phyloP scores from a whole-genome alignment of 306 rosid species.

The Glycine latifolia region DNA sequence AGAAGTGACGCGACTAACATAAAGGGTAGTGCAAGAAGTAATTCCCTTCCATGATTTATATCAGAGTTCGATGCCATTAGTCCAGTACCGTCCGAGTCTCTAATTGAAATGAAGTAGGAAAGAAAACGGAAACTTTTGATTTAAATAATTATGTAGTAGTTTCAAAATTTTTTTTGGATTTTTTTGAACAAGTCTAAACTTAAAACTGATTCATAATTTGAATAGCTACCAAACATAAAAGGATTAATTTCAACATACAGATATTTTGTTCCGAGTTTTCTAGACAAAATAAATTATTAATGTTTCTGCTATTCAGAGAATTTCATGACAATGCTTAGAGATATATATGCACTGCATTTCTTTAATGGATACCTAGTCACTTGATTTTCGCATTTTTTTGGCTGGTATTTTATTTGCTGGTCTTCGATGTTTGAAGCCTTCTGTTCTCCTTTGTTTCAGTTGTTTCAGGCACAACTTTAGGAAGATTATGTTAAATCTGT shows the following conservation, averaged over 20 bases:
- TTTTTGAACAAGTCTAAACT: neutral
- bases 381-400: neutral
- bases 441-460: constrained; percentile 6
- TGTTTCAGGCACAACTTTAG: neutral
- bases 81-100: neutral
- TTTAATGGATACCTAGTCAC: neutral
- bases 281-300: neutral
- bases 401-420: neutral
- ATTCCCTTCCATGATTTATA: neutral
- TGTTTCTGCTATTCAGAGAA: neutral
- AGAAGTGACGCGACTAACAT: neutral
- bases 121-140: neutral
- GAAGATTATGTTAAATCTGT: constrained; percentile 14
- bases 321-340: neutral
- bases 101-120: constrained; percentile 5
- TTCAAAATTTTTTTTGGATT: neutral
- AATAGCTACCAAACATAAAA: neutral
- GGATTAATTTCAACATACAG: neutral
- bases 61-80: neutral
- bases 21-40: neutral
- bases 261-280: neutral
- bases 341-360: neutral
- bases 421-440: neutral
- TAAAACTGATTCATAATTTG: neutral
- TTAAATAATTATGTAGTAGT: neutral